phyloP scores from a whole-genome alignment of 129 eudicot species.

The Deinandra increscens region DNA sequence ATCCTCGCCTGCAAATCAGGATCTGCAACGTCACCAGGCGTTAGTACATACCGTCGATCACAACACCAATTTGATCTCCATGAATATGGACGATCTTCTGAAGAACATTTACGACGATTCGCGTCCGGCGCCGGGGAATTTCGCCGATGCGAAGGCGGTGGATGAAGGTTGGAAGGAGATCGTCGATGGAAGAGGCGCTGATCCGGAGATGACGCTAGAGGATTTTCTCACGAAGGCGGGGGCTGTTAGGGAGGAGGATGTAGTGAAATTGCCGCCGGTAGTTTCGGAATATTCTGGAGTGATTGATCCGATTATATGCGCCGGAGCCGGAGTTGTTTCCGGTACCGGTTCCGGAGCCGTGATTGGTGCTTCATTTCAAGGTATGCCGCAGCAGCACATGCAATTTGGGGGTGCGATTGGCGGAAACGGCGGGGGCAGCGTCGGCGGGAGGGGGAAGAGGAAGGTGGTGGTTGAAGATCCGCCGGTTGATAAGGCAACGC shows the following conservation, averaged over 20 bases:
- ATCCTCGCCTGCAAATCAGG: slow-evolving; percentile 74
- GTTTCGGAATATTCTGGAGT: slow-evolving; percentile 39
- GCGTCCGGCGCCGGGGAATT: slow-evolving; percentile 31
- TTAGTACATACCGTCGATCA: slow-evolving; percentile 35
- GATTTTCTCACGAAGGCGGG: slow-evolving; percentile 70
- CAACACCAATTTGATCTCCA: slow-evolving; percentile 40
- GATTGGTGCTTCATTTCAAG: slow-evolving; percentile 22
- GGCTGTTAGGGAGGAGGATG: slow-evolving; percentile 73
- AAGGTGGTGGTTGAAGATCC: slow-evolving; percentile 66
- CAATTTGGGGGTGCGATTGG: slow-evolving; percentile 45
- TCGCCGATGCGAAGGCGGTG: slow-evolving; percentile 30
- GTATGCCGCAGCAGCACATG: slow-evolving; percentile 33
- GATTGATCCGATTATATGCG: slow-evolving; percentile 34
- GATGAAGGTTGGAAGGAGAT: slow-evolving; percentile 64
- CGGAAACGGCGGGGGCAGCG: slow-evolving; percentile 20
- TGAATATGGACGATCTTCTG: slow-evolving; percentile 77
- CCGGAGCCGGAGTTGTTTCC: slow-evolving; percentile 16
- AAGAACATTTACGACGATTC: slow-evolving; percentile 58
- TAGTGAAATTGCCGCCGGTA: slow-evolving; percentile 39
- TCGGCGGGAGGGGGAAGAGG: slow-evolving; percentile 54
- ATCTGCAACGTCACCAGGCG: slow-evolving; percentile 59
- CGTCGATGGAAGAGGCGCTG: slow-evolving; percentile 40
- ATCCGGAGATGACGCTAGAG: slow-evolving; percentile 70
- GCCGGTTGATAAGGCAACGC: slow-evolving; percentile 79
- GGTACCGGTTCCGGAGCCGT: background rate